Evolutionary conservation across 441 rosid species (phyloP).

Genomic region (Pelargonium fulgidum): DNA sequence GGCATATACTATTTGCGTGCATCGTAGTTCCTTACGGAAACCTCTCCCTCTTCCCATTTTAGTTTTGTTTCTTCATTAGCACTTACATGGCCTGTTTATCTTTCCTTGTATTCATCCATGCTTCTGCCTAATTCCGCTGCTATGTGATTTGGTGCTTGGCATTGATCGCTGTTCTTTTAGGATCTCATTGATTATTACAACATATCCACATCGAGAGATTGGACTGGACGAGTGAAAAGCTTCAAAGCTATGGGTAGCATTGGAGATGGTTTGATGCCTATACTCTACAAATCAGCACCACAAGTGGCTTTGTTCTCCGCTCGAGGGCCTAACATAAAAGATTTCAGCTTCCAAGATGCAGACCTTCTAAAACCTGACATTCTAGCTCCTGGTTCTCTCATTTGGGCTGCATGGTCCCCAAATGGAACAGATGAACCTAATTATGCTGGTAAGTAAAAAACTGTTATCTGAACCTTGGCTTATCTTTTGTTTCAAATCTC

Average conservation of each 20-base stretch:
- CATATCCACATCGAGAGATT: slow-evolving; percentile 24
- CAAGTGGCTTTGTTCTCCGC: slow-evolving; percentile 28
- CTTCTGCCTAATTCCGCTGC: slow-evolving; percentile 14
- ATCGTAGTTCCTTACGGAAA: not conserved
- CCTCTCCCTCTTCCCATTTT: not conserved
- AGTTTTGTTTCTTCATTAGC: not conserved
- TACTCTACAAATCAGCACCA: slow-evolving; percentile 49
- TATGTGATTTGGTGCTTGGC: slow-evolving; percentile 16
- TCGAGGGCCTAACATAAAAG: slow-evolving; percentile 27
- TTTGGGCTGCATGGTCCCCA: slow-evolving; percentile 99
- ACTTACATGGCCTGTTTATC: not conserved
- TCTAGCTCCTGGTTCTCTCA: slow-evolving; percentile 90
- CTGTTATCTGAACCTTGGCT: not conserved
- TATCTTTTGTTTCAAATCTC: too few relatives aligned
- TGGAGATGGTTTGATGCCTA: slow-evolving; percentile 86
- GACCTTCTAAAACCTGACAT: slow-evolving; percentile 99
- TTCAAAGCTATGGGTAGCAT: slow-evolving; percentile 39
- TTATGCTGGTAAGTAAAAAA: slow-evolving; percentile 58
- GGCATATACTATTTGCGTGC: not conserved
- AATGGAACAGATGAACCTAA: slow-evolving; percentile 96
- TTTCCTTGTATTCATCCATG: not conserved
- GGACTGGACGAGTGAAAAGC: slow-evolving; percentile 28
- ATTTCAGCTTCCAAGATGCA: slow-evolving; percentile 52
- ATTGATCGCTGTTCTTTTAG: slow-evolving; percentile 30
- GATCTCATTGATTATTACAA: slow-evolving; percentile 35